Conservation (phyloP, 2,329 filamentous ascomycete genomes). For the Epichloe sylvatica region DNA sequence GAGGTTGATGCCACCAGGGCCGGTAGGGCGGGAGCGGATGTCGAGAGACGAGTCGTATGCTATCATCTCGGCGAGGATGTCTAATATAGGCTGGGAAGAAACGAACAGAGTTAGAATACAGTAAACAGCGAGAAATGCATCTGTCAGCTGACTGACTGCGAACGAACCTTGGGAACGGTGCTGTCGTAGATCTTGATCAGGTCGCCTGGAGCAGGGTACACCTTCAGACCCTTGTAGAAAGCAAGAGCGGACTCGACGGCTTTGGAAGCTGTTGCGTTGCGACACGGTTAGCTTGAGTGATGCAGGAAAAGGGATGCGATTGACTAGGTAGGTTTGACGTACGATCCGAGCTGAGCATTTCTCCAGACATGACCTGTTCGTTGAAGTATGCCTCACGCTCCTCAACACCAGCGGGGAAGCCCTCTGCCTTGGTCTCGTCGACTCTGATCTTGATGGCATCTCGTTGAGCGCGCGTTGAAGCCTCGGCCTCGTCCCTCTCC, state of each 20-base stretch:
- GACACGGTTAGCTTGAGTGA: background rate
- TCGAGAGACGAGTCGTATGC: slow-evolving; percentile 68
- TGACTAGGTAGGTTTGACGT: slow-evolving; percentile 13
- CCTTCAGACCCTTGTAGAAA: slow-evolving; percentile 98
- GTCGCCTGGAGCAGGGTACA: slow-evolving; percentile 86
- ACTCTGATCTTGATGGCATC: slow-evolving; percentile 63
- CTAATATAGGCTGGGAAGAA: slow-evolving; percentile 59
- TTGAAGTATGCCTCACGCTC: slow-evolving; percentile 96
- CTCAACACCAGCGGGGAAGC: slow-evolving; percentile 76
- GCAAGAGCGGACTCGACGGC: slow-evolving; percentile 74
- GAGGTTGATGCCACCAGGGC: slow-evolving; percentile 27
- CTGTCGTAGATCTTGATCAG: slow-evolving; percentile 96
- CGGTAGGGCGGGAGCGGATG: slow-evolving; percentile 31
- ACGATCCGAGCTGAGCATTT: slow-evolving; percentile 73
- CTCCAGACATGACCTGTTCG: slow-evolving; percentile 81
- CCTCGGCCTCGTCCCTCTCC: slow-evolving; percentile 59
- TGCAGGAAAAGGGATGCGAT: background rate
- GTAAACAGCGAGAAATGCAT: background rate
- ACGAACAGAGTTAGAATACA: background rate
- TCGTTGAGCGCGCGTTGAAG: slow-evolving; percentile 51
- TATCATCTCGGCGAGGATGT: slow-evolving; percentile 96
- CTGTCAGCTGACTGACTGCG: background rate
- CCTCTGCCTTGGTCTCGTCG: slow-evolving; percentile 73
- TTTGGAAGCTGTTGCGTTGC: slow-evolving; percentile 39
- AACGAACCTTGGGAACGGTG: slow-evolving; percentile 77